phyloP scores from a whole-genome alignment of 2,329 filamentous ascomycete species.

The Arthrobotrys megalospora region DNA sequence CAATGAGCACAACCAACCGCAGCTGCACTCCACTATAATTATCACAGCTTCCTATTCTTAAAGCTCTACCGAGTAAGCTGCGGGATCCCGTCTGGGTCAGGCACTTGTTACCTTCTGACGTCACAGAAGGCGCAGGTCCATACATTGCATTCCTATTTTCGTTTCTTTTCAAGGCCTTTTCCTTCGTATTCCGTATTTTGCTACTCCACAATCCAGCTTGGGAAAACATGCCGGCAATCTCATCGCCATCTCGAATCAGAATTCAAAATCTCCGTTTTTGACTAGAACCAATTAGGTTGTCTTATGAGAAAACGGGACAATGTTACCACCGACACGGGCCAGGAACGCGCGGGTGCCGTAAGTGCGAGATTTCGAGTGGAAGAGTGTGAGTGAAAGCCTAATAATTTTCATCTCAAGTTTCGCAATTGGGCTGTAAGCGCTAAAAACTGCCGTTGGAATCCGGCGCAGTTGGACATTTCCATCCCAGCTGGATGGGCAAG shows the following conservation, averaged over 20 bases:
- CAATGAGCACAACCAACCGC: constrained; percentile 8
- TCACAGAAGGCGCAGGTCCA: constrained; percentile 35
- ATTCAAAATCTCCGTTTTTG: background rate
- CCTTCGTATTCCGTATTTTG: constrained; percentile 10
- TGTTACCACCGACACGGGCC: constrained; percentile 46
- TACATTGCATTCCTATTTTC: constrained; percentile 13
- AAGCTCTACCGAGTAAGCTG: constrained; percentile 18
- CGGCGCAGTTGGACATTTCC: constrained; percentile 27
- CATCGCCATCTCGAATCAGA: constrained; percentile 37
- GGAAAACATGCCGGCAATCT: constrained; percentile 16
- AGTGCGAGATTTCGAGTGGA: constrained; percentile 2
- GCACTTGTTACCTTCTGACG: constrained; percentile 26
- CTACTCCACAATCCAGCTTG: constrained; percentile 26
- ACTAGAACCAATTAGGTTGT: constrained; percentile 48
- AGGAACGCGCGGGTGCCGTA: constrained; percentile 46
- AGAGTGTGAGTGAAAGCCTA: constrained; percentile 3
- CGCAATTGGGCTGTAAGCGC: constrained; percentile 51
- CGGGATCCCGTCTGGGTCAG: constrained; percentile 24
- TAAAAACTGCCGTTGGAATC: constrained; percentile 49
- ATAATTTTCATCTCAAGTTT: constrained; percentile 54
- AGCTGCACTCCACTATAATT: constrained; percentile 19
- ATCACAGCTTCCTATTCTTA: constrained; percentile 19
- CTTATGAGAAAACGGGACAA: constrained; percentile 40
- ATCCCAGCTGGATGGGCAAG: constrained; percentile 24
- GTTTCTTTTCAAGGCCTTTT: background rate